phyloP scores from a whole-genome alignment of 495 filamentous ascomycete species.

The Xylaria flabelliformis region DNA sequence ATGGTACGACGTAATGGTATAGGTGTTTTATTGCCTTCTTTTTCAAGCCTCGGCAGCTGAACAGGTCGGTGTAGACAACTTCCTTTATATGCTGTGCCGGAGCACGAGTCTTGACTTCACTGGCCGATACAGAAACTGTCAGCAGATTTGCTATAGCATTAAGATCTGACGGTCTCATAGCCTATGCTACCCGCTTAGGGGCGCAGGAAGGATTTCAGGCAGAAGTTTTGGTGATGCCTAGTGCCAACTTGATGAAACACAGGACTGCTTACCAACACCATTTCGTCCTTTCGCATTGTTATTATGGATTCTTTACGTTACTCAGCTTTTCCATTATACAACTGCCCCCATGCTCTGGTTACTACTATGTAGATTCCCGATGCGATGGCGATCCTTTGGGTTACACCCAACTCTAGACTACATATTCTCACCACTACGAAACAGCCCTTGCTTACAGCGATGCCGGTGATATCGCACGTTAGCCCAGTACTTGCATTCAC shows the following conservation, averaged over 20 bases:
- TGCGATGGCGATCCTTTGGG: constrained; percentile 1
- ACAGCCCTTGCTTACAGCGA: background rate
- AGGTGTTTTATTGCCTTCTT: too few relatives aligned
- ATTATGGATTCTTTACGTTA: background rate
- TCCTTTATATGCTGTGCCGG: background rate
- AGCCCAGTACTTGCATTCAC: background rate
- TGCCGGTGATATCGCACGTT: background rate
- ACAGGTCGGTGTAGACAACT: background rate
- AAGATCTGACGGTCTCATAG: background rate
- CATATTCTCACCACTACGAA: background rate
- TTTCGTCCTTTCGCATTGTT: background rate
- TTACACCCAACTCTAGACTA: background rate
- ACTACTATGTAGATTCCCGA: background rate
- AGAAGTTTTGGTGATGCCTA: background rate
- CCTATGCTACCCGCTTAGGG: background rate
- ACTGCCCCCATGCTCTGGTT: background rate
- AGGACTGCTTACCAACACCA: background rate
- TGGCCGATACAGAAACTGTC: background rate
- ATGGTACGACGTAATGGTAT: too few relatives aligned
- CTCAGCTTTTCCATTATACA: background rate
- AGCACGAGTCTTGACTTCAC: background rate
- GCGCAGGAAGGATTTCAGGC: constrained; percentile 4
- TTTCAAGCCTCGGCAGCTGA: background rate
- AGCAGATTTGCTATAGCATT: background rate
- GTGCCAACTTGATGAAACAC: background rate